These are phyloP conservation scores for Ormosia emarginata DNA, from an alignment of 306 rosid species.

Conservation along the genomic window DNA sequence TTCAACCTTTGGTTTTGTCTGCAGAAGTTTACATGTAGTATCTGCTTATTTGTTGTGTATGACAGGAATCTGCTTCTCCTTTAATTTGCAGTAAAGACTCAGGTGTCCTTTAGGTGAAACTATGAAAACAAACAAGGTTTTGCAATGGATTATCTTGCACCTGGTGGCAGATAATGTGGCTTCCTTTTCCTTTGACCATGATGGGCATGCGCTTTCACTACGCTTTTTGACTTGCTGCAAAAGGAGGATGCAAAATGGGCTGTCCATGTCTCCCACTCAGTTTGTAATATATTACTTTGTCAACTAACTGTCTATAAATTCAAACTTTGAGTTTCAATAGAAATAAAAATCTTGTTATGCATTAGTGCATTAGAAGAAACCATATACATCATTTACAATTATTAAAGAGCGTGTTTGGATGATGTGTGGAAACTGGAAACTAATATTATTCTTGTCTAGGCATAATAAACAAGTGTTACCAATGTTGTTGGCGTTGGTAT, in stretches of 20 bases:
- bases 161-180: background rate
- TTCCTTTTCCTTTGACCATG: slow-evolving; percentile 19
- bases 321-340: slow-evolving; percentile 13
- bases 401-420: background rate
- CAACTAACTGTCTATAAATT: slow-evolving; percentile 17
- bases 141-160: background rate
- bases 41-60: background rate
- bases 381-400: background rate
- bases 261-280: slow-evolving; percentile 55
- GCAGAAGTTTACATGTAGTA: background rate
- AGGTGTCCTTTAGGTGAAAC: background rate
- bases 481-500: background rate
- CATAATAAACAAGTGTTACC: background rate
- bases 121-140: background rate
- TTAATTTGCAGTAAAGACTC: background rate
- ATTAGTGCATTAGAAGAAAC: background rate
- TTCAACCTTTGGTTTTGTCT: background rate
- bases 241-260: slow-evolving; percentile 39
- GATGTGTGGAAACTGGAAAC: background rate
- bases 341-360: background rate
- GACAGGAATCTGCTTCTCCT: background rate
- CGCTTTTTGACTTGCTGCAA: slow-evolving; percentile 48
- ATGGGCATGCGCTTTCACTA: slow-evolving; percentile 19
- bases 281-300: background rate
- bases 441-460: background rate